These are phyloP conservation scores for Verbascum thapsus DNA, from an alignment of 257 asterid species.

Conservation along the genomic window DNA sequence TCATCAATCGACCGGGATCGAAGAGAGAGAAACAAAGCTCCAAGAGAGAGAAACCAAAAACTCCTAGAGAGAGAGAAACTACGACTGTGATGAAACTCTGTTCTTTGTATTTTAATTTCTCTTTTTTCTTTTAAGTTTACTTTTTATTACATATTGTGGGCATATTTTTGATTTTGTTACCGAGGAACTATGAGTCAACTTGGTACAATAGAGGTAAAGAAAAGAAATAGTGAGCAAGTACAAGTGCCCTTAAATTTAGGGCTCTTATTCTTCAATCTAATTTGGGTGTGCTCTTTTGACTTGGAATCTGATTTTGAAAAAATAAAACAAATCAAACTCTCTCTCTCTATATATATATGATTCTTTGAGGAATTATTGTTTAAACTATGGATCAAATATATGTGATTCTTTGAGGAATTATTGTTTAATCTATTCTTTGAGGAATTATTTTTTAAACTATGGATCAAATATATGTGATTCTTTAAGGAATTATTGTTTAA, in stretches of 20 bases:
- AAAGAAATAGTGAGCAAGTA: conserved; percentile 17
- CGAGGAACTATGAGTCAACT: conserved; percentile 18
- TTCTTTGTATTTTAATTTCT: not conserved
- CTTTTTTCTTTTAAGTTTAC: conserved; percentile 2
- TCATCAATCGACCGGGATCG: conserved; percentile 48
- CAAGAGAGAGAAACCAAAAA: conserved; percentile 30
- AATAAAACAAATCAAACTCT: not conserved
- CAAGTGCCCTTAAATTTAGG: conserved; percentile 27
- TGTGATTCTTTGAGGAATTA: too few relatives aligned
- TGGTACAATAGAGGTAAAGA: conserved; percentile 26
- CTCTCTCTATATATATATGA: not conserved
- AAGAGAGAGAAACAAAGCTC: conserved; percentile 40
- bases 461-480: too few relatives aligned
- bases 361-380: not conserved
- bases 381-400: too few relatives aligned
- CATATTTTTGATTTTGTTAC: conserved; percentile 1
- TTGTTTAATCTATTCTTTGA: too few relatives aligned
- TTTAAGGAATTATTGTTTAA: too few relatives aligned
- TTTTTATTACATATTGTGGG: conserved; percentile 22
- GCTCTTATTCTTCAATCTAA: conserved; percentile 19
- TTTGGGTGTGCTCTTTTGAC: not conserved
- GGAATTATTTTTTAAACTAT: too few relatives aligned
- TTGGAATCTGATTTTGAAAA: not conserved
- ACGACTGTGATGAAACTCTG: conserved; percentile 31
- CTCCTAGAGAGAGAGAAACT: conserved; percentile 29